Evolutionary conservation across 2,329 filamentous ascomycete genomes (phyloP).

Genomic region (Neonectria magnoliae): DNA sequence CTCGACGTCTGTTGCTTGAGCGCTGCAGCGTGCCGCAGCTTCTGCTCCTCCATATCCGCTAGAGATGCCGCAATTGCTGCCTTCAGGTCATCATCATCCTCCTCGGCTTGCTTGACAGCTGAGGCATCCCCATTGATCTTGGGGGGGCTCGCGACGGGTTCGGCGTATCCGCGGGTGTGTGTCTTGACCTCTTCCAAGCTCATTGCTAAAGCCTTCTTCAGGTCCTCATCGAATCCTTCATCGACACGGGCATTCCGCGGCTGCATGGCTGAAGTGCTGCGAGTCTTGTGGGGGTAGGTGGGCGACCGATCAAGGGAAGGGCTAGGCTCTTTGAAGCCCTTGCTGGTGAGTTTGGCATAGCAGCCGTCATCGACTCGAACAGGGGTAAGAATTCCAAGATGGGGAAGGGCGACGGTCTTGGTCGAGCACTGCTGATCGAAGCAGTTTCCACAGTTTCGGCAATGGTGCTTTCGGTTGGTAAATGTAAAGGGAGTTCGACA

Average conservation of each 20-base stretch:
- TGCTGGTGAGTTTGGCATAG: slow-evolving; percentile 87
- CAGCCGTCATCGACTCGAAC: slow-evolving; percentile 97
- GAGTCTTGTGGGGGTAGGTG: slow-evolving; percentile 69
- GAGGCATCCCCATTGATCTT: slow-evolving; percentile 50
- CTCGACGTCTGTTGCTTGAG: slow-evolving; percentile 81
- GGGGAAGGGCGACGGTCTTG: slow-evolving; percentile 87
- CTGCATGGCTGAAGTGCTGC: slow-evolving; percentile 78
- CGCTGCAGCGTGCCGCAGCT: slow-evolving; percentile 85
- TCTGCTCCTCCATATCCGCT: slow-evolving; percentile 98
- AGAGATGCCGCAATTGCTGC: slow-evolving; percentile 95
- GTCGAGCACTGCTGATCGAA: slow-evolving; percentile 95
- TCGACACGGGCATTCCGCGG: slow-evolving; percentile 89
- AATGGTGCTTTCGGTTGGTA: slow-evolving; percentile 98
- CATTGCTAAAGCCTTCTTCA: slow-evolving; percentile 95
- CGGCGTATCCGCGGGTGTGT: slow-evolving; percentile 77
- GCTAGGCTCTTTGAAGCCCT: slow-evolving; percentile 54
- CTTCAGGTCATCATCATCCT: slow-evolving; percentile 92
- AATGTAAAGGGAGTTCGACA: slow-evolving; percentile 96
- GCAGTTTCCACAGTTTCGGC: slow-evolving; percentile 96
- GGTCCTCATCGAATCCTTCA: slow-evolving; percentile 91
- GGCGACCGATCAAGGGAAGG: slow-evolving; percentile 61
- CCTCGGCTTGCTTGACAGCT: slow-evolving; percentile 67
- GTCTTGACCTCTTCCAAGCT: slow-evolving; percentile 92
- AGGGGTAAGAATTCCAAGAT: slow-evolving; percentile 89
- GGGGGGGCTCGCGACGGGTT: slow-evolving; percentile 59